Conservation (phyloP, 2,329 filamentous ascomycete species). For the Aspergillus hortae region DNA sequence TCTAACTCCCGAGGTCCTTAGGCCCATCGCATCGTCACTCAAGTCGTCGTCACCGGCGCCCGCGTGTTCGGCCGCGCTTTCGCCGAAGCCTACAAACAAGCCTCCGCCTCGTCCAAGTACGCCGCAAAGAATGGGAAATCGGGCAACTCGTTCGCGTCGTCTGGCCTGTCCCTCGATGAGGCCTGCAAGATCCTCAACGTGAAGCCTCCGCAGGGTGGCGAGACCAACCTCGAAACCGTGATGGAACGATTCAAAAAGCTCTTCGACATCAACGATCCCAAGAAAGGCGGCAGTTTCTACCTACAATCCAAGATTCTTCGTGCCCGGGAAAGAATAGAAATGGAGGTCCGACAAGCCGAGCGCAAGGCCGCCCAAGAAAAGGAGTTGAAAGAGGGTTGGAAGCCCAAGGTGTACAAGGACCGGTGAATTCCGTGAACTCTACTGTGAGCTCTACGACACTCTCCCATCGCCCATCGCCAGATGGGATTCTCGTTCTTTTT, state of each 20-base stretch:
- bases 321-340: slow-evolving; percentile 86
- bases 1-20: slow-evolving; percentile 34
- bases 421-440: slow-evolving; percentile 44
- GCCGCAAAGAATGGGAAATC: slow-evolving; percentile 63
- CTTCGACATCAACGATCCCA: slow-evolving; percentile 90
- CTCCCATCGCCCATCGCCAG: background rate
- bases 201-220: slow-evolving; percentile 74
- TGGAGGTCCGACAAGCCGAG: slow-evolving; percentile 70
- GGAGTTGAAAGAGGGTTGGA: slow-evolving; percentile 81
- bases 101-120: slow-evolving; percentile 80
- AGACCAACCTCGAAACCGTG: slow-evolving; percentile 74
- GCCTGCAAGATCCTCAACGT: slow-evolving; percentile 97
- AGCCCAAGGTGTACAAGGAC: slow-evolving; percentile 92
- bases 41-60: slow-evolving; percentile 84
- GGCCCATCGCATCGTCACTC: slow-evolving; percentile 93
- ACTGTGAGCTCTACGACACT: background rate
- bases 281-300: slow-evolving; percentile 97
- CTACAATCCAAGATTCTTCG: slow-evolving; percentile 94
- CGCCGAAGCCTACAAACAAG: slow-evolving; percentile 91
- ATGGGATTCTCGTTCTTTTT: slow-evolving; percentile 4
- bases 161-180: slow-evolving; percentile 88
- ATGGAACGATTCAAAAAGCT: slow-evolving; percentile 87
- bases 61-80: slow-evolving; percentile 93
- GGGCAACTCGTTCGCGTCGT: slow-evolving; percentile 53
- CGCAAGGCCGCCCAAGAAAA: slow-evolving; percentile 71